Evolutionary conservation across 805 yeast species (phyloP), one percentile per base, ranked within the genome.

Genomic region (Candida stauntonica): DNA sequence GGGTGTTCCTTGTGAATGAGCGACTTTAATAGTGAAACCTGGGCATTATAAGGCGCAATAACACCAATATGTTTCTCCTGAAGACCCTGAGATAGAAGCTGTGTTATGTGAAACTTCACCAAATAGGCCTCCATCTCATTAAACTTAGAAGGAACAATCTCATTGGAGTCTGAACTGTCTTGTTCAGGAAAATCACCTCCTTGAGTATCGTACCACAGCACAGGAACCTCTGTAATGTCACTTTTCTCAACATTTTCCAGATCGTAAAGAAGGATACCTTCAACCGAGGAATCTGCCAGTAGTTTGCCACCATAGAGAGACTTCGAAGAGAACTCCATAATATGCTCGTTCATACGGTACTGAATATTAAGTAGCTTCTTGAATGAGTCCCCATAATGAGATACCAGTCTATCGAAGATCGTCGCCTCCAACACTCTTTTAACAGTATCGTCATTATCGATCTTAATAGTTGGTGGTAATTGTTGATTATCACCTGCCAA

Each of bases 401-500:
- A 56, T 3, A 86, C 71, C 29, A 91, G 59, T 34, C 96, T 65
- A 58, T 91, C 99, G 58, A 91, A 91, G 11, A 93, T 59, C 0
- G 98, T 89, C 3, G 62, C 62, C 36, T 77, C 79, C 32, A 91
- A 63, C 0, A 57, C 49, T 24, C 65, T 60, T 24, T 73, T 72
- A 3, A 72, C 66, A 5, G 62, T 58, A 5, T 54, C 47, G 49
- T 70, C 57, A 35, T 68, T 61, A 37, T 62, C 63, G 0, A 82
- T 68, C 52, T 88, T 88, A 13, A 91, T 73, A 0, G 96, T 86
- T 3, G 99, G 97, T 0, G 98, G 91, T 23, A 91, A 66, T 60
- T 91, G 99, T 63, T 78, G 78, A 54, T 89, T 83, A 57, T 91
- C 99, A 36, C 99, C 99, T 0, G 98, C 97, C 17, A 91, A 70